phyloP scores from a whole-genome alignment of 148 eudicot species.

The Camellia sinensis region DNA sequence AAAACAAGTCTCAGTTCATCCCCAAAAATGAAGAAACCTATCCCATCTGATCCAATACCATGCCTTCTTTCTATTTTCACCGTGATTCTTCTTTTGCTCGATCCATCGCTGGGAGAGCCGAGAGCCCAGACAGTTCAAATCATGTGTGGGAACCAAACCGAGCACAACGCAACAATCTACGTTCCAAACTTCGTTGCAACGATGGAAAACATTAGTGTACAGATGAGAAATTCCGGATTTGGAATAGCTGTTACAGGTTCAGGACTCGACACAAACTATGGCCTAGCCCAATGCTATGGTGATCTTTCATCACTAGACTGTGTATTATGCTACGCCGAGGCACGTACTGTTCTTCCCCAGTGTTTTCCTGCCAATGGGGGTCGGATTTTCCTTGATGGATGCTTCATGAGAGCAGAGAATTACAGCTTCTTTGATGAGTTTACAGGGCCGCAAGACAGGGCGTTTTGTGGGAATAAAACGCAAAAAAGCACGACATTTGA shows the following conservation, averaged over 20 bases:
- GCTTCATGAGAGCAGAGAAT: conserved; percentile 48
- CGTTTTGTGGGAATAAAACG: conserved; percentile 37
- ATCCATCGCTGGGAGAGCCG: conserved; percentile 21
- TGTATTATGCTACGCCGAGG: conserved; percentile 47
- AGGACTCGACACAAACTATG: conserved; percentile 36
- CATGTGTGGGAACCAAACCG: conserved; percentile 23
- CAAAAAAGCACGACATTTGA: conserved; percentile 18
- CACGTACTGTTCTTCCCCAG: conserved; percentile 46
- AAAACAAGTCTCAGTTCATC: neutral
- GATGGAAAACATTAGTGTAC: conserved; percentile 38
- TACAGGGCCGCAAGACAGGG: conserved; percentile 28
- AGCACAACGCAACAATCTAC: conserved; percentile 21
- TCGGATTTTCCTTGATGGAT: conserved; percentile 47
- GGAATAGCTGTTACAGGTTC: conserved; percentile 38
- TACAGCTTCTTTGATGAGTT: conserved; percentile 39
- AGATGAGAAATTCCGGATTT: conserved; percentile 30
- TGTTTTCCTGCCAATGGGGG: conserved; percentile 46
- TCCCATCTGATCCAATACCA: conserved; percentile 4
- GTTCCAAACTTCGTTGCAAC: conserved; percentile 30
- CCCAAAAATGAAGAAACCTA: conserved; percentile 15
- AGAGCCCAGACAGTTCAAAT: conserved; percentile 21
- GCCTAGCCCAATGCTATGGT: conserved; percentile 59
- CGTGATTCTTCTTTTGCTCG: conserved; percentile 1
- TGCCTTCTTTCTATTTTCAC: neutral
- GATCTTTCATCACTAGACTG: conserved; percentile 55